Evolutionary conservation across 345 rosid genomes (phyloP).

Genomic region (Populus davidiana): DNA sequence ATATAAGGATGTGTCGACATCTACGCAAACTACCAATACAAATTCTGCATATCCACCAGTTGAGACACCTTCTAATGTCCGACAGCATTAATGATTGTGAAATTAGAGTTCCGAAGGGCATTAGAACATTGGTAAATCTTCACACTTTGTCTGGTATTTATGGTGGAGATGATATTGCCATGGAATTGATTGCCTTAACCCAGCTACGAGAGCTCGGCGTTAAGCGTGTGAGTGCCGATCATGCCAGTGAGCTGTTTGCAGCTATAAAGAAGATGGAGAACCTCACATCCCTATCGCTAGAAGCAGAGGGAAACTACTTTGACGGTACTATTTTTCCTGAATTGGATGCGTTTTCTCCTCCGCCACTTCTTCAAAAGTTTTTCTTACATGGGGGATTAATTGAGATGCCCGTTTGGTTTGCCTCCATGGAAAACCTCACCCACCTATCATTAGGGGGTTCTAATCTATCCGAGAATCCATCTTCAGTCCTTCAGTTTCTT

Average conservation of each 20-base stretch:
- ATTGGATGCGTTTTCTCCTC: slow-evolving; percentile 13
- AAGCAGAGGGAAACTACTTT: background rate
- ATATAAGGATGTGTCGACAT: background rate
- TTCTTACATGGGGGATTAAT: background rate
- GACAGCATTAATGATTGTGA: background rate
- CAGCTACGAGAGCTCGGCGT: slow-evolving; percentile 13
- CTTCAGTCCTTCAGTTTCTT: background rate
- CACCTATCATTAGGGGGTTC: fast-evolving
- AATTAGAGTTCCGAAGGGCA: slow-evolving; percentile 11
- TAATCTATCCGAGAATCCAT: background rate
- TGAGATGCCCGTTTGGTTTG: slow-evolving; percentile 11
- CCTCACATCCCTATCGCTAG: slow-evolving; percentile 11
- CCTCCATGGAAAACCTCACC: slow-evolving; percentile 11
- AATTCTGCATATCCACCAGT: background rate
- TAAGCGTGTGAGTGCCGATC: slow-evolving; percentile 3
- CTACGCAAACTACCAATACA: background rate
- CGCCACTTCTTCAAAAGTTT: slow-evolving; percentile 3
- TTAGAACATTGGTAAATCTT: background rate
- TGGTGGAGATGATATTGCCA: slow-evolving; percentile 18
- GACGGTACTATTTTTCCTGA: background rate
- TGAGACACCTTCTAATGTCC: slow-evolving; percentile 22
- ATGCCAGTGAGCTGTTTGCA: slow-evolving; percentile 9
- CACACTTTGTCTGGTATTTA: slow-evolving; percentile 15
- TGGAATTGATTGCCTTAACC: slow-evolving; percentile 10
- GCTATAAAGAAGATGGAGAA: slow-evolving; percentile 12